Evolutionary conservation across 768 basidiomycete species (phyloP), one percentile per base, ranked within the genome.

Genomic region (Heimioporus sp.): DNA sequence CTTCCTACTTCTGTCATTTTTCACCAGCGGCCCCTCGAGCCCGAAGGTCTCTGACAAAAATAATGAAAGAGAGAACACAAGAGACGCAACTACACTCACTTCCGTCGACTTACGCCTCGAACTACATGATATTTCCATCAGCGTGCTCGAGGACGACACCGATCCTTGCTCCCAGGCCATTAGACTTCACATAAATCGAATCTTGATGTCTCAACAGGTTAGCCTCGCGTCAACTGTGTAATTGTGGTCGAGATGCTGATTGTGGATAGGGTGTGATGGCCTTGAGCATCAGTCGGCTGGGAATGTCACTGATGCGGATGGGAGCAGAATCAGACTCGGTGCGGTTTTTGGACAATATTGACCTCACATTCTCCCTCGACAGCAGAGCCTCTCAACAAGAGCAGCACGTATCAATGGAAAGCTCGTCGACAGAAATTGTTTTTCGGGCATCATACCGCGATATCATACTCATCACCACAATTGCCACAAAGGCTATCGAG

Each of bases 361-460:
- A 97, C 66, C 62, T 96, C 43, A 90, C 92, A 0, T 76, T 96
- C 40, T 87, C 94, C 10, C 72, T 97, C 51, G 95, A 98, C 68
- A 91, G 78, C 55, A 85, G 90, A n/a, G 70, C 73, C 34, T 79
- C 88, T 31, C 78, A 81, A n/a, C 76, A 71, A 12, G 84, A 88
- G 46, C 83, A 87, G 57, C 86, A 85, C 74, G 87, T 87, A 10
- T 92, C 77, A 61, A 86, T 98, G 52, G 94, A 97, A 64, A 65
- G 94, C n/a, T 75, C 79, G 16, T 73, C 83, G 21, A 87, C 90
- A 54, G 88, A 94, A 2, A 80, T 99, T 58, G 80, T 98, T 48
- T 87, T 99, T 67, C 82, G 97, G 21, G 92, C 92, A n/a, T 98
- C 96, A 0, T 93, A 94, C 63, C 83, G 92, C 17, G 97, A 99